Base-by-base conservation (phyloP, 2,329 filamentous ascomycete species). In the Fusarium xylarioides region DNA sequence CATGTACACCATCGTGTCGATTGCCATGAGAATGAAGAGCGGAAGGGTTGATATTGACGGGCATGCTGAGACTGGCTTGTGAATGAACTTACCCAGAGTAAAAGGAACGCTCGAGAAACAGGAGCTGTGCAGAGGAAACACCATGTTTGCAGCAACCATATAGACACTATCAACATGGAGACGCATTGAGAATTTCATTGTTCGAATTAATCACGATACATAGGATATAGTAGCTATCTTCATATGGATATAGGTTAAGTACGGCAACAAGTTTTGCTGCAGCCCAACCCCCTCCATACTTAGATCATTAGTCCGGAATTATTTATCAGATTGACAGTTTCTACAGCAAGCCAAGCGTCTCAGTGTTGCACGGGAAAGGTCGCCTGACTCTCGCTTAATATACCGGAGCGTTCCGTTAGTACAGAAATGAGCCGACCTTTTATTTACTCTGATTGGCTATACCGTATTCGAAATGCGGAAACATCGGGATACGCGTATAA, bases 251-350 rank as follows among this genome's bases (percentile, higher is more conserved):
- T 10, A 23, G 2, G 7, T n/a, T 18, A 34, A n/a, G n/a, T n/a
- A n/a, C n/a, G n/a, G n/a, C n/a, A n/a, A n/a, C n/a, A n/a, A n/a
- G n/a, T n/a, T n/a, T n/a, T n/a, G n/a, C n/a, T n/a, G 2, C 7
- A 16, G 0, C 14, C 3, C 1, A 16, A 12, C 12, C 23, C n/a
- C 11, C 5, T 44, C 11, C 11, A 19, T 6, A 44, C 23, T 19
- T n/a, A 16, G 2, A 16, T 30, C 0, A 16, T 30, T 8, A 0
- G 2, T n/a, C 6, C 15, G 2, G 7, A n/a, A 19, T 5, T 30
- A n/a, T 12, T 0, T 49, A 16, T 49, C 0, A n/a, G 0, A 21
- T n/a, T 11, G 0, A 30, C 4, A 30, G n/a, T 30, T 16, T 30
- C 28, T 30, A 8, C 26, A 8, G 37, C 9, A 3, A 11, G 14